phyloP scores from a whole-genome alignment of 2,329 filamentous ascomycete genomes.

The Colletotrichum godetiae region DNA sequence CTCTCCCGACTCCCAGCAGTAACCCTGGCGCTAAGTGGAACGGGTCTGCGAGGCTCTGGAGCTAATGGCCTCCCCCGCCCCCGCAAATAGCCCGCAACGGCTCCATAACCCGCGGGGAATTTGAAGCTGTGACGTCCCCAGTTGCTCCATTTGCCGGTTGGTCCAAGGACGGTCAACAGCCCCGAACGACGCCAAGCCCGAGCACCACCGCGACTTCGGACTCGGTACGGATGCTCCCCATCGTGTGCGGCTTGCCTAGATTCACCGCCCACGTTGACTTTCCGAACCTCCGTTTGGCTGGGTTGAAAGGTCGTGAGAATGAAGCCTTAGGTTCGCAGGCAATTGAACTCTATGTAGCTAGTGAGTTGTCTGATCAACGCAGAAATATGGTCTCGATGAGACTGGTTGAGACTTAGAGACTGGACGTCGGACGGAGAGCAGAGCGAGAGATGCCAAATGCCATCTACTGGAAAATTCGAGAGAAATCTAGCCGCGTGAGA shows the following conservation, averaged over 20 bases:
- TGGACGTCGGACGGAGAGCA: no score
- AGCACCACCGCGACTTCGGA: not conserved
- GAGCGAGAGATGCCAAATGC: no score
- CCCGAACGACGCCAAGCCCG: slow-evolving; percentile 5
- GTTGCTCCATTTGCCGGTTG: not conserved
- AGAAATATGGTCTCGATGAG: no score
- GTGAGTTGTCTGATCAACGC: no score
- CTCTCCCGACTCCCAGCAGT: slow-evolving; percentile 7
- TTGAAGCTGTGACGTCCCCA: not conserved
- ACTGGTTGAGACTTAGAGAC: no score
- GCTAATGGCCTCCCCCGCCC: slow-evolving; percentile 7
- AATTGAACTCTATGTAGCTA: no score
- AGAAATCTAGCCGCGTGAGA: no score
- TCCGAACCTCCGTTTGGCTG: not conserved
- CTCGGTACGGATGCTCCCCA: no score
- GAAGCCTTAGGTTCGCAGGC: not conserved
- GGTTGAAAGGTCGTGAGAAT: not conserved
- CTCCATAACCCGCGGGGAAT: slow-evolving; percentile 15
- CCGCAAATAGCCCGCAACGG: slow-evolving; percentile 17
- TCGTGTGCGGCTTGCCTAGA: rapidly evolving
- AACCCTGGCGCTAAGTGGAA: not conserved
- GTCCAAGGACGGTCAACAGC: slow-evolving; percentile 25
- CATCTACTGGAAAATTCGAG: no score
- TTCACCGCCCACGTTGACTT: not conserved
- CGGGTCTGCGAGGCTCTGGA: slow-evolving; percentile 1